Evolutionary conservation across 1,284 basidiomycete genomes (phyloP).

Genomic region (Malassezia japonica): DNA sequence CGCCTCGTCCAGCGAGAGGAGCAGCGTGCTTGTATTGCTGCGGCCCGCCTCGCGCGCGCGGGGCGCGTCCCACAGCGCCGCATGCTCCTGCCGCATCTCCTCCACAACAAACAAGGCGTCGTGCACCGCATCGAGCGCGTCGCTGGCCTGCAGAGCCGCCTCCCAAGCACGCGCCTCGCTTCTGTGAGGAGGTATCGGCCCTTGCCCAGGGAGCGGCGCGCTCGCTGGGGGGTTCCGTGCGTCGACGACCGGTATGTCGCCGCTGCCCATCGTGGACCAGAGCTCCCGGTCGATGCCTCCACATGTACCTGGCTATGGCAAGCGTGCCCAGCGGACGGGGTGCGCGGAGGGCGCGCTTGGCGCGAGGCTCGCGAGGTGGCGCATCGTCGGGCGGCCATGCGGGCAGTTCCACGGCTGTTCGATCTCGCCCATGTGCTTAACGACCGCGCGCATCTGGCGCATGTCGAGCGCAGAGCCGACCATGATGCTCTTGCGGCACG

Average conservation of each 20-base stretch:
- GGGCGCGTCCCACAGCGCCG: slow-evolving; percentile 6
- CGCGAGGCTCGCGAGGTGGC: slow-evolving; percentile 49
- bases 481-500: slow-evolving; percentile 94
- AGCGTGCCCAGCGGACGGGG: slow-evolving; percentile 6
- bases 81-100: slow-evolving; percentile 7
- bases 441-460: slow-evolving; percentile 67
- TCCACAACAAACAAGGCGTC: slow-evolving; percentile 10
- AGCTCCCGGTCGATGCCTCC: too few species aligned
- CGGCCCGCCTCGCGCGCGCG: background rate
- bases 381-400: slow-evolving; percentile 90
- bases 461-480: slow-evolving; percentile 72
- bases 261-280: too few species aligned
- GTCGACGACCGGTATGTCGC: too few species aligned
- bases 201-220: too few species aligned
- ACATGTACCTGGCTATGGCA: background rate
- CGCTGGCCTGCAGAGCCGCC: slow-evolving; percentile 3
- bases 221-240: too few species aligned
- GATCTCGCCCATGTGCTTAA: slow-evolving; percentile 87
- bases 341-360: background rate
- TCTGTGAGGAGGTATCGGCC: too few species aligned
- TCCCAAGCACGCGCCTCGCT: slow-evolving; percentile 8
- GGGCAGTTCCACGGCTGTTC: slow-evolving; percentile 97
- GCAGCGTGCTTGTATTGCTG: background rate
- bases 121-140: slow-evolving; percentile 5
- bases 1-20: slow-evolving; percentile 7